Evolutionary conservation across 768 basidiomycete genomes (phyloP).

Genomic region (Termitomyces sp.): DNA sequence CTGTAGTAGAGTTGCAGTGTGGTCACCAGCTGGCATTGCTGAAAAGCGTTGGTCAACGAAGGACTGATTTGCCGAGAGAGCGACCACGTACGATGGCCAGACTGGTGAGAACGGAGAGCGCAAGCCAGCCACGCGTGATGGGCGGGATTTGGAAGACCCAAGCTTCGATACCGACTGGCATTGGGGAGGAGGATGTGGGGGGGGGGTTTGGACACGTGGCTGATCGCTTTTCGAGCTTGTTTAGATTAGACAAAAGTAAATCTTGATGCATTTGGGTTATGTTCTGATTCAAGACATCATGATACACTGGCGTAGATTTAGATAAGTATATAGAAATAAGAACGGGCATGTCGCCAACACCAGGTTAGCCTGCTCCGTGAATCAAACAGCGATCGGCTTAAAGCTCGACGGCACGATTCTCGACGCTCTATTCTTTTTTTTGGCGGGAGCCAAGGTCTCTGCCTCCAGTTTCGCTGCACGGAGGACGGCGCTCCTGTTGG

Average conservation of each 20-base stretch:
- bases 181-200: too few species aligned
- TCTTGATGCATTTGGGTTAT: too few species aligned
- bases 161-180: slow-evolving; percentile 84
- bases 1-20: slow-evolving; percentile 93
- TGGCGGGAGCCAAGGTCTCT: slow-evolving; percentile 34
- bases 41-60: not conserved
- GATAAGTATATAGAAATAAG: too few species aligned
- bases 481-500: slow-evolving; percentile 69
- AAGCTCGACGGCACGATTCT: slow-evolving; percentile 36
- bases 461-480: slow-evolving; percentile 65
- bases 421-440: slow-evolving; percentile 25
- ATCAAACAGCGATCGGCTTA: slow-evolving; percentile 25
- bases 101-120: slow-evolving; percentile 72
- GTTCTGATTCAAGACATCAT: too few species aligned
- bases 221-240: too few species aligned
- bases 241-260: too few species aligned
- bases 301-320: too few species aligned
- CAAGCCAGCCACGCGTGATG: slow-evolving; percentile 84
- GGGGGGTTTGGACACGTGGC: too few species aligned
- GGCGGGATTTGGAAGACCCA: slow-evolving; percentile 93
- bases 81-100: slow-evolving; percentile 79
- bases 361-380: too few species aligned
- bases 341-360: not conserved
- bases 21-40: slow-evolving; percentile 93
- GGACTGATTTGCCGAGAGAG: not conserved